Conservation (phyloP, 2,329 filamentous ascomycete species). For the Lasiodiplodia citricola region DNA sequence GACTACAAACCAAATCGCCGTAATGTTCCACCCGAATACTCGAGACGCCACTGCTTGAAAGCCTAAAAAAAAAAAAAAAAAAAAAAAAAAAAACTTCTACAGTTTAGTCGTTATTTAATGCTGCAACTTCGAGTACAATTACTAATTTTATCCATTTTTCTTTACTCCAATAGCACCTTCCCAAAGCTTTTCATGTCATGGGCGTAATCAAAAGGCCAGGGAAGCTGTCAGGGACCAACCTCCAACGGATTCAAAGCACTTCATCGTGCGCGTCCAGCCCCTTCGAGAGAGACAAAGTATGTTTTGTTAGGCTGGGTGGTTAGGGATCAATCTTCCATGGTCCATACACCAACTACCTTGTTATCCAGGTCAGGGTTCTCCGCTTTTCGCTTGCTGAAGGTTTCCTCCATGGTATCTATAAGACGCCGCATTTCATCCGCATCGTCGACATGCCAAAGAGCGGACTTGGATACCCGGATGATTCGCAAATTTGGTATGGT, state of each 20-base stretch:
- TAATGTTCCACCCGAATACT: not conserved
- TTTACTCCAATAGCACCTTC: not conserved
- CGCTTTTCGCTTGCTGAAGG: not conserved
- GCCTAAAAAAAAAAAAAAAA: not conserved
- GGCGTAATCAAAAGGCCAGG: not conserved
- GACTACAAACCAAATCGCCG: not conserved
- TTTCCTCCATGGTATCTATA: not conserved
- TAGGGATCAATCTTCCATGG: constrained; percentile 19
- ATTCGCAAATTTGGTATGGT: constrained; percentile 17
- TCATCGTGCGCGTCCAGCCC: not conserved
- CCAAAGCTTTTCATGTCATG: not conserved
- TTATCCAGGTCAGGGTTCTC: not conserved
- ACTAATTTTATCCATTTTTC: not conserved
- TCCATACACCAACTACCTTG: constrained; percentile 22
- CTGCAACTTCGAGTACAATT: not conserved
- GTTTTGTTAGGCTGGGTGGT: not conserved
- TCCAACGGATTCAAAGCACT: not conserved
- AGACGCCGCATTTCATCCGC: constrained; percentile 6
- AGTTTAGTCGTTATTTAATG: not conserved
- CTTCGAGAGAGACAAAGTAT: not conserved
- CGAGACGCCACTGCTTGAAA: not conserved
- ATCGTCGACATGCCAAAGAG: constrained; percentile 18
- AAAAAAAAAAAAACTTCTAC: not conserved
- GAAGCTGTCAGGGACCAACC: not conserved
- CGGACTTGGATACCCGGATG: constrained; percentile 12